These are phyloP conservation scores for Pyrenophora teres DNA, from an alignment of 2,329 filamentous ascomycete genomes.

Conservation along the genomic window DNA sequence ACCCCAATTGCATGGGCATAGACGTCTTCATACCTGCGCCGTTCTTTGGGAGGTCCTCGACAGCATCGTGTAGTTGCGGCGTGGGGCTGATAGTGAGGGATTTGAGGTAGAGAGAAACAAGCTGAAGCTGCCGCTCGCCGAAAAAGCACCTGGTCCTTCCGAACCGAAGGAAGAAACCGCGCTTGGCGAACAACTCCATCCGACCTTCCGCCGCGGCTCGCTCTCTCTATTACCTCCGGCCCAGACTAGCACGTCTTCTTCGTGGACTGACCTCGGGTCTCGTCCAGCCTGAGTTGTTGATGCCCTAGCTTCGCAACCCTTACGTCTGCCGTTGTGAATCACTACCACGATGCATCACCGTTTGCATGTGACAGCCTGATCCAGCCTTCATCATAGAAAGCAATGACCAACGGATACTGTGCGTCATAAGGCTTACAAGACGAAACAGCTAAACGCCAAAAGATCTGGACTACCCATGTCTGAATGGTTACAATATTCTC, in stretches of 20 bases:
- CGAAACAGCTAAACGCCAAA: too few species aligned
- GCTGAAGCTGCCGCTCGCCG: constrained; percentile 39
- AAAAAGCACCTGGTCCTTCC: constrained; percentile 35
- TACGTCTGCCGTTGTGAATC: too few species aligned
- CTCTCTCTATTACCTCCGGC: constrained; percentile 9
- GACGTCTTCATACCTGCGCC: constrained; percentile 52
- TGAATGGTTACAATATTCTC: too few species aligned
- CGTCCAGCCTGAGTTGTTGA: too few species aligned
- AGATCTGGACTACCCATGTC: too few species aligned
- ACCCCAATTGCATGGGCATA: constrained; percentile 32
- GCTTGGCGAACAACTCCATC: constrained; percentile 39
- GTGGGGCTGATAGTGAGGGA: constrained; percentile 41
- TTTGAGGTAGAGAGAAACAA: constrained; percentile 40
- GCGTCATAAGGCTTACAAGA: too few species aligned
- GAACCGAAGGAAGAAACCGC: constrained; percentile 25
- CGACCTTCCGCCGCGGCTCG: constrained; percentile 25
- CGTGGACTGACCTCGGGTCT: too few species aligned
- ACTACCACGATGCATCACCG: too few species aligned
- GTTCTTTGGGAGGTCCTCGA: constrained; percentile 53
- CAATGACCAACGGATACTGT: too few species aligned
- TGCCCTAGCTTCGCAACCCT: too few species aligned
- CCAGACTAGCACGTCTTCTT: neutral
- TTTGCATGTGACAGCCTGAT: too few species aligned
- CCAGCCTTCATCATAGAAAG: too few species aligned
- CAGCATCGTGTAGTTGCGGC: constrained; percentile 48